Percentiles rank a stretch among this genome's conserved stretches.
Evolutionary conservation across 495 filamentous ascomycete species (phyloP).

Genomic region (Penicillium mononematosum): DNA sequence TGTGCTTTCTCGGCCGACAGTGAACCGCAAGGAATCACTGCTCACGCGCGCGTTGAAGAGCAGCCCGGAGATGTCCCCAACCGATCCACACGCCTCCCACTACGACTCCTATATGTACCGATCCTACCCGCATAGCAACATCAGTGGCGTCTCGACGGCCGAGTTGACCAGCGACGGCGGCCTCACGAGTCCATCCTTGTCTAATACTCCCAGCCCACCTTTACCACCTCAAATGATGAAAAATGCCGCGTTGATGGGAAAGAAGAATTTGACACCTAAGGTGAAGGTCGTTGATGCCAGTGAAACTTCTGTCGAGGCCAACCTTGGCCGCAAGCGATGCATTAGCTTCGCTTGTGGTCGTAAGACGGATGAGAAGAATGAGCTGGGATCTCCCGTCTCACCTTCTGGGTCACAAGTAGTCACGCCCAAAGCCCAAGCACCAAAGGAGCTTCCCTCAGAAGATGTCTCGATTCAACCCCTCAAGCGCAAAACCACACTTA

Average conservation of each 20-base stretch:
- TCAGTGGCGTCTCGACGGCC: conserved; percentile 74
- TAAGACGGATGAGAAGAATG: conserved; percentile 30
- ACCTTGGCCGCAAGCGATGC: conserved; percentile 73
- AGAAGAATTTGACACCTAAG: conserved; percentile 30
- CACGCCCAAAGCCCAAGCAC: conserved; percentile 10
- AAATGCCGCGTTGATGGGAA: conserved; percentile 23
- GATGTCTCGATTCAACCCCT: conserved; percentile 32
- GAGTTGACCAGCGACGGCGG: conserved; percentile 92
- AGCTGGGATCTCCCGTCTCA: conserved; percentile 21
- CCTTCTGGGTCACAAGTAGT: conserved; percentile 15
- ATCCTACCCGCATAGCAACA: conserved; percentile 73
- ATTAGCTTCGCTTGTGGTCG: conserved; percentile 87
- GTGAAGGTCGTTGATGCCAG: conserved; percentile 38
- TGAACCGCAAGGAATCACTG: conserved; percentile 67
- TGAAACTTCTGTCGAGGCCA: conserved; percentile 53
- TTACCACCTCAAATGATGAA: conserved; percentile 46
- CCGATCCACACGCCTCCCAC: conserved; percentile 36
- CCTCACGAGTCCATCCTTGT: conserved; percentile 84
- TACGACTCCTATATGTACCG: conserved; percentile 48
- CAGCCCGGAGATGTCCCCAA: conserved; percentile 54
- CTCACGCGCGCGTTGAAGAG: conserved; percentile 75
- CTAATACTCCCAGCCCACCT: conserved; percentile 85
- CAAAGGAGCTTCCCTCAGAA: conserved; percentile 13
- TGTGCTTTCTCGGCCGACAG: conserved; percentile 36
- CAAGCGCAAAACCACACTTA: conserved; percentile 56